These are phyloP conservation scores for Rhizophora mangle DNA, from an alignment of 345 rosid species.

Conservation along the genomic window DNA sequence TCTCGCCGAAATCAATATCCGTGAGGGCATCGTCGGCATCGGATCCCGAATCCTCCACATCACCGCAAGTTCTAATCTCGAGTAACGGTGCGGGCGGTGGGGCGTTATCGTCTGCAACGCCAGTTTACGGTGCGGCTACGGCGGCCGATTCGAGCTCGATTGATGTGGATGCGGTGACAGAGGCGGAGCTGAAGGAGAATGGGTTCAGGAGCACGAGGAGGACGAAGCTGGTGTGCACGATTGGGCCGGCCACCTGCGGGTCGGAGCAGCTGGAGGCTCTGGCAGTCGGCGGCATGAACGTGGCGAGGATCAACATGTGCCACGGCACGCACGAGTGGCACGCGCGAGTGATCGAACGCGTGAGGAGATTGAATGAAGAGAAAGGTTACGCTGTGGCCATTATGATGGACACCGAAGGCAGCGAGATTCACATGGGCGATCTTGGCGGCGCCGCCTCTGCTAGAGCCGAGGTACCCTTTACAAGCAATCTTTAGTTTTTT, in stretches of 20 bases:
- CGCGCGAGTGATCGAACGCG: conserved; percentile 67
- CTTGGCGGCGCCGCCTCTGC: conserved; percentile 82
- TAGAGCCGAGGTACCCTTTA: conserved; percentile 69
- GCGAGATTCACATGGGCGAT: conserved; percentile 99
- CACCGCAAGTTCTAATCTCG: conserved; percentile 46
- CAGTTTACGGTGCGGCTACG: not conserved
- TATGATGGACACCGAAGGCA: conserved; percentile 99
- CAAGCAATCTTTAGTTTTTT: not conserved
- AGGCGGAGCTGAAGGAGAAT: conserved; percentile 94
- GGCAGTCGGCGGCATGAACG: conserved; percentile 98
- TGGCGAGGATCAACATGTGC: conserved; percentile 94
- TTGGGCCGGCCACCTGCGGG: conserved; percentile 87
- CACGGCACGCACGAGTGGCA: conserved; percentile 98
- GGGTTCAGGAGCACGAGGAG: conserved; percentile 97
- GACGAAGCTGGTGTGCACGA: conserved; percentile 93
- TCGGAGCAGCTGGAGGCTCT: conserved; percentile 85
- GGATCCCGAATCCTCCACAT: conserved; percentile 34
- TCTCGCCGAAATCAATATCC: conserved; percentile 26
- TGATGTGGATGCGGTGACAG: conserved; percentile 90
- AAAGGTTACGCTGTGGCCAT: conserved; percentile 95
- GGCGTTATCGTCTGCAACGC: conserved; percentile 8
- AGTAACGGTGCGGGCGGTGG: conserved; percentile 46
- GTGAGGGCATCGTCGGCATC: conserved; percentile 46
- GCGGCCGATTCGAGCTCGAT: conserved; percentile 37
- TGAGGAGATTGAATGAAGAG: conserved; percentile 83